These are phyloP conservation scores for Sedum album DNA, from an alignment of 164 flowering plant species.

Conservation along the genomic window DNA sequence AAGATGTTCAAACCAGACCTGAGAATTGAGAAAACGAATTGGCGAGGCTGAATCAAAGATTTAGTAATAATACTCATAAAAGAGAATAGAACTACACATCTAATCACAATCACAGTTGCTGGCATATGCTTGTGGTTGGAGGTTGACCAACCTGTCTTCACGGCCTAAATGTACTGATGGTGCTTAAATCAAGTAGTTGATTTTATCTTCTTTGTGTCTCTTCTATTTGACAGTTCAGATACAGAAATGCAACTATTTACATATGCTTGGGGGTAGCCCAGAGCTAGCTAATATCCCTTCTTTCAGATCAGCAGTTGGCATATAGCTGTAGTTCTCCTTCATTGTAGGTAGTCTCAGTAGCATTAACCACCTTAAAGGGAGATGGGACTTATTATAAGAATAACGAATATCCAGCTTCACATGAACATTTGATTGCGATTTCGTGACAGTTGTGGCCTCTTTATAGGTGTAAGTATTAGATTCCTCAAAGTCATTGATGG, in stretches of 20 bases:
- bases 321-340: background rate
- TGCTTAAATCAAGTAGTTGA: background rate
- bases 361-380: background rate
- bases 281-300: background rate
- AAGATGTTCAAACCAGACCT: background rate
- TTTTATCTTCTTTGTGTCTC: background rate
- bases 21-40: background rate
- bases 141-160: background rate
- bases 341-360: background rate
- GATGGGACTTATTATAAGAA: background rate
- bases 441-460: conserved; percentile 87
- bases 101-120: background rate
- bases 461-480: conserved; percentile 83
- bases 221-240: background rate
- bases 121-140: background rate
- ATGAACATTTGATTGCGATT: conserved; percentile 61
- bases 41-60: background rate
- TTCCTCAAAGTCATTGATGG: conserved; percentile 79
- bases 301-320: background rate
- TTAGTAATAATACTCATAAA: background rate
- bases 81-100: background rate
- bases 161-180: background rate
- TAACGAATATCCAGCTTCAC: conserved; percentile 29
- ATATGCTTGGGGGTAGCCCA: background rate
- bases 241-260: background rate